Conservation (phyloP, 139 green algal species). For the Chlorella vulgaris region DNA sequence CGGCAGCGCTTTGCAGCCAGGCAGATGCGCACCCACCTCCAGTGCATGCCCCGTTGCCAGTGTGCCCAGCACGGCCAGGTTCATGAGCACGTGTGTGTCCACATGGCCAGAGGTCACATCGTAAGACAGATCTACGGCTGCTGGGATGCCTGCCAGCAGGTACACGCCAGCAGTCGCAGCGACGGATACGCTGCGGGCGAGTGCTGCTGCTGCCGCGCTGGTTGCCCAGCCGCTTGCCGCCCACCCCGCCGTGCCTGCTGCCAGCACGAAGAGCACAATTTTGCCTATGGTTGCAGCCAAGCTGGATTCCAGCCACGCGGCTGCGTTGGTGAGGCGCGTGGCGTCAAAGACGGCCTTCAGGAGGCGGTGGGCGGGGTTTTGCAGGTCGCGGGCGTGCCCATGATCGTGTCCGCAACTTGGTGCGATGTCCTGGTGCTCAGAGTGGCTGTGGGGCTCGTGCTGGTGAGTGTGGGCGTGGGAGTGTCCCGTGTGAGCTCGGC, state of each 20-base stretch:
- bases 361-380: conserved; percentile 41
- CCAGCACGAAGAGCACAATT: conserved; percentile 20
- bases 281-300: conserved; percentile 32
- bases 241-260: conserved; percentile 3
- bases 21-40: conserved; percentile 60
- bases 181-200: not conserved
- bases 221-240: not conserved
- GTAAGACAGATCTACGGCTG: conserved; percentile 41
- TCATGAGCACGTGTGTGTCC: conserved; percentile 89
- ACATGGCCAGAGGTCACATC: conserved; percentile 55
- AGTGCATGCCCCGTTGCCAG: conserved; percentile 69
- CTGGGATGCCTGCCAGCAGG: conserved; percentile 48
- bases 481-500: conserved; percentile 21
- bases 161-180: conserved; percentile 40
- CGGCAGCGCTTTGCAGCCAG: not conserved
- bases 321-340: conserved; percentile 45
- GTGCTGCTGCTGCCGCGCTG: not conserved
- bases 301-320: conserved; percentile 52
- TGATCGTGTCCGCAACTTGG: conserved; percentile 4
- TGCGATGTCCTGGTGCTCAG: conserved; percentile 5
- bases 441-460: conserved; percentile 23
- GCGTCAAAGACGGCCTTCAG: conserved; percentile 38
- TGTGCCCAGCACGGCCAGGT: conserved; percentile 72
- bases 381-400: not conserved
- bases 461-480: conserved; percentile 24